Percentiles rank a stretch among this genome's conserved stretches.
Evolutionary conservation across 2,329 filamentous ascomycete genomes (phyloP).

Genomic region (Fusarium clavum): DNA sequence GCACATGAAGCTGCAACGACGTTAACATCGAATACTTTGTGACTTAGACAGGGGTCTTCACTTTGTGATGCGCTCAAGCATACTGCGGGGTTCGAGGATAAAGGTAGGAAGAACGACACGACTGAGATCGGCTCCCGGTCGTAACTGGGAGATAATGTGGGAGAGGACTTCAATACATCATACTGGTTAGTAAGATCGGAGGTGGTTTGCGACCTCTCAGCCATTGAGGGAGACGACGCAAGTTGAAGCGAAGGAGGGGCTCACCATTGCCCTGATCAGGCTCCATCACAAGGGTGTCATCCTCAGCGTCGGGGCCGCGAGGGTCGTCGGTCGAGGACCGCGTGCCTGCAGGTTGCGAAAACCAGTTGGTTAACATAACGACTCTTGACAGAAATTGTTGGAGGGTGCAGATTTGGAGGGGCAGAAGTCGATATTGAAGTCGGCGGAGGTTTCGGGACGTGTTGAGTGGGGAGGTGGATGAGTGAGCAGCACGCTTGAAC

Average conservation of each 20-base stretch:
- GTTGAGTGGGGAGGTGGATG: constrained; percentile 44
- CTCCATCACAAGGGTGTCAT: constrained; percentile 87
- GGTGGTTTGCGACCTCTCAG: constrained; percentile 15
- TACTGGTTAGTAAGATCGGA: constrained; percentile 27
- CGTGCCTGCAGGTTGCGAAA: constrained; percentile 56
- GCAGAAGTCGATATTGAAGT: constrained; percentile 27
- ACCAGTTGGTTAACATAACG: constrained; percentile 59
- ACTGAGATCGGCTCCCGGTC: constrained; percentile 94
- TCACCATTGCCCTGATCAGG: constrained; percentile 93
- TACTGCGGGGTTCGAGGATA: constrained; percentile 96
- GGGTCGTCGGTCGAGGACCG: constrained; percentile 69
- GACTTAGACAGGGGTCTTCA: constrained; percentile 53
- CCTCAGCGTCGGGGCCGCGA: constrained; percentile 58
- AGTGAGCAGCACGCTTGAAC: constrained; percentile 36
- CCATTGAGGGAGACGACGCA: constrained; percentile 17
- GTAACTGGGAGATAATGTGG: constrained; percentile 96
- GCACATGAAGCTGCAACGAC: constrained; percentile 87
- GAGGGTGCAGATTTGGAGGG: constrained; percentile 32
- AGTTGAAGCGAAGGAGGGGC: constrained; percentile 15
- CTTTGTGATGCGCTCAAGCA: constrained; percentile 99
- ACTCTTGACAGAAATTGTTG: constrained; percentile 32
- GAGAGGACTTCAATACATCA: constrained; percentile 75
- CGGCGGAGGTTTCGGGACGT: constrained; percentile 40
- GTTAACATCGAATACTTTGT: constrained; percentile 18
- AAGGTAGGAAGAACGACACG: constrained; percentile 96